Evolutionary conservation across 345 rosid species (phyloP), one percentile per base, ranked within the genome.

Genomic region (Garcia nutans): DNA sequence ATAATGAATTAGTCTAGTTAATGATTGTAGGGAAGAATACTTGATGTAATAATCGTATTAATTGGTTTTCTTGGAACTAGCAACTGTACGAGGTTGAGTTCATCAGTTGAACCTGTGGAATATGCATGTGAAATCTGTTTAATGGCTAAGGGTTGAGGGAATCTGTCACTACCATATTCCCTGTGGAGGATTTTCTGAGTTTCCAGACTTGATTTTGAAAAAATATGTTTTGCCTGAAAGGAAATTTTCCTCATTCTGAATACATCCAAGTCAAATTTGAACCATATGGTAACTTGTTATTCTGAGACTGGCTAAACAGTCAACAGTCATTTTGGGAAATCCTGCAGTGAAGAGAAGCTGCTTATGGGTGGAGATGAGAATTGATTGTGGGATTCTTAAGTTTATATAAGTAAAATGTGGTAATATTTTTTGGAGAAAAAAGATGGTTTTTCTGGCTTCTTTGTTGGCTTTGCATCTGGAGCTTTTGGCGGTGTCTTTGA

Each of bases 1-100:
- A 17, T 20, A 31, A 52, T 6, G 71, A 24, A 59, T 10, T 9
- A 23, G 41, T 57, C 68, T 63, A 8, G 7, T 26, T 10, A 26
- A 55, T 71, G 57, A 33, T 42, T 54, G 70, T 19, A 79, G 37
- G 70, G 28, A 26, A 64, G 50, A 65, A 64, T 26, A 4, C 52
- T 28, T 54, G 28, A 63, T 26, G 22, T 52, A 28, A 33, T 76
- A 26, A 58, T 61, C 5, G 13, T 50, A 52, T 71, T 64, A 17
- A 16, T 57, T 44, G 16, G 57, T 52, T 41, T 55, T 10, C 61
- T 37, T 1, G 55, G 24, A 12, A 0, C 41, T 3, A 19, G 24
- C 20, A 54, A 23, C 65, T 57, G 70, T 55, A n/a, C n/a, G 50
- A 42, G 54, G 16, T 66, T 65, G 49, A 37, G 22, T 50, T 65